phyloP scores from a whole-genome alignment of 2,329 filamentous ascomycete species.

The Fusarium humuli region DNA sequence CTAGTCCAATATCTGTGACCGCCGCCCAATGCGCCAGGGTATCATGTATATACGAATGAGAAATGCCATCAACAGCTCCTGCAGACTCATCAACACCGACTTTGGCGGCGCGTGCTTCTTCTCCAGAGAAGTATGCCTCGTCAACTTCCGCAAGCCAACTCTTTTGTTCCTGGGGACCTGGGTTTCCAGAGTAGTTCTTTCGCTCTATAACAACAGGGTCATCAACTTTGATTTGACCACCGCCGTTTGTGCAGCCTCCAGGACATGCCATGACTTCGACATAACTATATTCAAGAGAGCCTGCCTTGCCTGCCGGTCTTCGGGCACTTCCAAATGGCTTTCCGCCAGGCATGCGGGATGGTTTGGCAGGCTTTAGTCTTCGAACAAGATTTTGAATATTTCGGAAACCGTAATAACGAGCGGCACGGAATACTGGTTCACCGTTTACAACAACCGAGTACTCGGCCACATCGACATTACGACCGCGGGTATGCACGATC shows the following conservation, averaged over 20 bases:
- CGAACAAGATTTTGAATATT: conserved; percentile 98
- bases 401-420: conserved; percentile 95
- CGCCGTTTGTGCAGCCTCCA: conserved; percentile 97
- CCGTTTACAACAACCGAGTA: conserved; percentile 74
- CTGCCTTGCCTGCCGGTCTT: conserved; percentile 62
- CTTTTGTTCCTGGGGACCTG: conserved; percentile 83
- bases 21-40: conserved; percentile 81
- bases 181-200: conserved; percentile 63
- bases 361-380: conserved; percentile 83
- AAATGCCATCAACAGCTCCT: conserved; percentile 72
- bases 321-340: conserved; percentile 68
- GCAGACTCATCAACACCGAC: conserved; percentile 45
- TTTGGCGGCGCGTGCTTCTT: conserved; percentile 60
- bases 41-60: conserved; percentile 72
- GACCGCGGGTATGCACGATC: conserved; percentile 78
- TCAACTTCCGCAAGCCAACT: conserved; percentile 85
- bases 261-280: conserved; percentile 99
- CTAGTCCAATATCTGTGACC: conserved; percentile 75
- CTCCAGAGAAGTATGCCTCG: conserved; percentile 88
- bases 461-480: conserved; percentile 92
- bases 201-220: conserved; percentile 73
- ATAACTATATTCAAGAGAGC: conserved; percentile 80
- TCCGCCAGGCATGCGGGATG: conserved; percentile 83
- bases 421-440: conserved; percentile 77
- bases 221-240: conserved; percentile 91